Evolutionary conservation across 352 stramenopile species (phyloP).

Genomic region (Elongisporangium undulatum): DNA sequence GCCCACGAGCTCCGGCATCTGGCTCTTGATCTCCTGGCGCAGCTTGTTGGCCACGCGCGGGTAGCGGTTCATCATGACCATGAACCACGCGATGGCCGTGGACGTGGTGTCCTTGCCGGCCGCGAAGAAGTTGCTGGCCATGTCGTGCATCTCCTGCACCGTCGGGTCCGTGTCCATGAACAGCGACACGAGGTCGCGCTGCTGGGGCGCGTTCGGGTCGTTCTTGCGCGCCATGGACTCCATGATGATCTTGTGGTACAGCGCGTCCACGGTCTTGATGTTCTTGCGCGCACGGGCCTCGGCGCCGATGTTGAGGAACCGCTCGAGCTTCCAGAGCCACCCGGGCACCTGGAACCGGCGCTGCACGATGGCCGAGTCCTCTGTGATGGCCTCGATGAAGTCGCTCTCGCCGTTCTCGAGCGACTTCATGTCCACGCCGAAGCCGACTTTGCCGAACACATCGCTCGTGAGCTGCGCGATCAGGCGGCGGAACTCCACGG

Average conservation of each 20-base stretch:
- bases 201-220: conserved; percentile 1
- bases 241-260: conserved; percentile 25
- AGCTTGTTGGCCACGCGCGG: conserved; percentile 40
- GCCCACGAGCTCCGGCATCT: conserved; percentile 21
- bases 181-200: conserved; percentile 35
- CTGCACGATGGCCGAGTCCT: conserved; percentile 26
- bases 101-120: conserved; percentile 73
- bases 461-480: conserved; percentile 63
- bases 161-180: conserved; percentile 29
- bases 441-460: conserved; percentile 67
- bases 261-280: conserved; percentile 27
- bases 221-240: conserved; percentile 21
- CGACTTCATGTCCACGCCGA: conserved; percentile 52
- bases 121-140: conserved; percentile 77
- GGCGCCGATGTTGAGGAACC: conserved; percentile 23
- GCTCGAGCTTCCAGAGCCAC: conserved; percentile 48
- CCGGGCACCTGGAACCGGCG: conserved; percentile 33
- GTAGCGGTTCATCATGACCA: conserved; percentile 75
- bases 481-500: conserved; percentile 30
- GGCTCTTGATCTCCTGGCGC: conserved; percentile 29
- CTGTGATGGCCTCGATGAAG: conserved; percentile 47
- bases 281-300: conserved; percentile 25
- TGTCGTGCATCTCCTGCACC: conserved; percentile 45
- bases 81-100: conserved; percentile 58
- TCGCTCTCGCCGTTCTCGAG: conserved; percentile 20